A percentile compares a stretch with the other conserved stretches of the same genome.
phyloP scores from a whole-genome alignment of 2,329 filamentous ascomycete species.

The Aspergillus ochraceus region DNA sequence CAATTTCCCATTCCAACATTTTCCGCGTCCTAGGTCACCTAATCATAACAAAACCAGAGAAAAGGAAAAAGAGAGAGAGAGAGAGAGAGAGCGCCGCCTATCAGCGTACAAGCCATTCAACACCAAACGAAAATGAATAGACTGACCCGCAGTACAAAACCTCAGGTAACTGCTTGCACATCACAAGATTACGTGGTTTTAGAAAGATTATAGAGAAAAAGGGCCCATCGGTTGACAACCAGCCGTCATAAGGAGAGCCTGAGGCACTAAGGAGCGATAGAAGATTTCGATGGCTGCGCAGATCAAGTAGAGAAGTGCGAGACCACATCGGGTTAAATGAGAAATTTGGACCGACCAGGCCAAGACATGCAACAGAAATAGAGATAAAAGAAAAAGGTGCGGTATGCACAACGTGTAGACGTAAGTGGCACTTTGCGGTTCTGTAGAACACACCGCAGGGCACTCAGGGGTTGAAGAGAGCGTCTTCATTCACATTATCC shows the following conservation, averaged over 20 bases:
- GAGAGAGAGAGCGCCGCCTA: neutral
- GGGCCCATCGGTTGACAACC: neutral
- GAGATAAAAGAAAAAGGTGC: neutral
- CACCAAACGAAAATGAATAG: neutral
- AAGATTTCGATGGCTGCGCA: neutral
- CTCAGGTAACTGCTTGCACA: slow-evolving; percentile 1
- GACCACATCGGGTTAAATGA: neutral
- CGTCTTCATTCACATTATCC: slow-evolving; percentile 33
- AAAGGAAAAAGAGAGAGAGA: neutral
- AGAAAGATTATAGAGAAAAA: neutral
- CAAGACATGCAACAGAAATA: neutral
- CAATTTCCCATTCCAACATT: neutral
- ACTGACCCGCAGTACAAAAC: slow-evolving; percentile 17
- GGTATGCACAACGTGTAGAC: neutral
- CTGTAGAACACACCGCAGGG: neutral
- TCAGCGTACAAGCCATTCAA: neutral
- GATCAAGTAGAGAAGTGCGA: neutral
- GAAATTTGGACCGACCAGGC: neutral
- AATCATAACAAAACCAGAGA: neutral
- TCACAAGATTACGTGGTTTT: neutral
- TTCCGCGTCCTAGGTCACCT: neutral
- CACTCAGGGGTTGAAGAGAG: slow-evolving; percentile 13
- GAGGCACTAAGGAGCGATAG: slow-evolving; percentile 1
- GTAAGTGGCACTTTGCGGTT: neutral
- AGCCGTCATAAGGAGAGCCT: neutral